Evolutionary conservation across 768 basidiomycete species (phyloP).

Genomic region (Rhizopogon vulgaris): DNA sequence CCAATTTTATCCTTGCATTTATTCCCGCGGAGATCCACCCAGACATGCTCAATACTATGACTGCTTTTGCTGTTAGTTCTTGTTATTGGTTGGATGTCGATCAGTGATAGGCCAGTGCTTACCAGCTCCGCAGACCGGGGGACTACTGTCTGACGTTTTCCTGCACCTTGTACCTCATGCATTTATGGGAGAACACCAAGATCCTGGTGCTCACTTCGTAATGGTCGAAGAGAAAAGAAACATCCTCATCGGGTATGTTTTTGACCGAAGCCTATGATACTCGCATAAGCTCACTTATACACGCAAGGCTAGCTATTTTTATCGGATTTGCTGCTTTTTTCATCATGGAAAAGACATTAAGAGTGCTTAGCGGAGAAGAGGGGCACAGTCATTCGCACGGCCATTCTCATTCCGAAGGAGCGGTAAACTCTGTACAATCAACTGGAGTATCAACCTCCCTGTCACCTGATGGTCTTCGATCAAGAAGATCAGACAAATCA

Average conservation of each 20-base stretch:
- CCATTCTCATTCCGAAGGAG: slow-evolving; percentile 39
- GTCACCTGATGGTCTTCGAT: slow-evolving; percentile 43
- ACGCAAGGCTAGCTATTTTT: slow-evolving; percentile 68
- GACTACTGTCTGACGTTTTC: slow-evolving; percentile 89
- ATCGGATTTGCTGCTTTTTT: slow-evolving; percentile 87
- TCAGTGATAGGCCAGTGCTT: slow-evolving; percentile 11
- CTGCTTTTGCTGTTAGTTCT: slow-evolving; percentile 75
- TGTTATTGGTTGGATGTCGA: slow-evolving; percentile 2
- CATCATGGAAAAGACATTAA: slow-evolving; percentile 87
- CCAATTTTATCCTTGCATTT: slow-evolving; percentile 92
- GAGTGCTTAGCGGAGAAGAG: slow-evolving; percentile 66
- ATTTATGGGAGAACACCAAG: slow-evolving; percentile 85
- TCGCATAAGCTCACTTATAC: slow-evolving; percentile 6
- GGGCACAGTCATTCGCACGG: slow-evolving; percentile 54
- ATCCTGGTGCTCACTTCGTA: slow-evolving; percentile 64
- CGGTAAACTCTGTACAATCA: slow-evolving; percentile 27
- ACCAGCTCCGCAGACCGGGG: slow-evolving; percentile 58
- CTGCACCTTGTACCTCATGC: slow-evolving; percentile 87
- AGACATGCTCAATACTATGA: slow-evolving; percentile 89
- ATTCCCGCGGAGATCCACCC: slow-evolving; percentile 85
- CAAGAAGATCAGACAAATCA: slow-evolving; percentile 32
- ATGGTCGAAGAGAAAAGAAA: slow-evolving; percentile 90
- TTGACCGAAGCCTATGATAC: slow-evolving; percentile 1
- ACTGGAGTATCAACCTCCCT: slow-evolving; percentile 42
- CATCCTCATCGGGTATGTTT: slow-evolving; percentile 75